Conservation (phyloP, 495 filamentous ascomycete genomes). For the Tirmania nivea region DNA sequence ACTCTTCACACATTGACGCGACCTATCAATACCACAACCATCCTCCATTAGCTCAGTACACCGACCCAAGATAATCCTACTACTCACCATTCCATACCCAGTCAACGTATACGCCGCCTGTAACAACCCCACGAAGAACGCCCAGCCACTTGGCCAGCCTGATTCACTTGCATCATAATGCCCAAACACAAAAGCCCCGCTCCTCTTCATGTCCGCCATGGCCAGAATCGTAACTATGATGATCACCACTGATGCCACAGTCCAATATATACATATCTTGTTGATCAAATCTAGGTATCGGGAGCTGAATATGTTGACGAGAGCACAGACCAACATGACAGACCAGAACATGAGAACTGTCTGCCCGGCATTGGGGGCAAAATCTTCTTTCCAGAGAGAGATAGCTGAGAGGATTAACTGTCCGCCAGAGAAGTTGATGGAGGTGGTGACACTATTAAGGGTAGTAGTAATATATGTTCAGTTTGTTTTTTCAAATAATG, state of each 20-base stretch:
- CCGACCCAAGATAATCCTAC: not conserved
- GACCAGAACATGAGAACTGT: slow-evolving; percentile 45
- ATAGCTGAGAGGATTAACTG: slow-evolving; percentile 42
- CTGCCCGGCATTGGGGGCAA: slow-evolving; percentile 39
- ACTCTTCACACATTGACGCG: slow-evolving; percentile 33
- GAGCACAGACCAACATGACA: slow-evolving; percentile 34
- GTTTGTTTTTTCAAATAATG: not conserved
- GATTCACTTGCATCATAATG: slow-evolving; percentile 36
- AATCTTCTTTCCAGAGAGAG: slow-evolving; percentile 37
- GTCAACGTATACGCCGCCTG: slow-evolving; percentile 37
- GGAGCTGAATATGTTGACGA: slow-evolving; percentile 35
- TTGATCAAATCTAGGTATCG: slow-evolving; percentile 41
- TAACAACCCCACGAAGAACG: slow-evolving; percentile 30
- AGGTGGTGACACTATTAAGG: slow-evolving; percentile 21
- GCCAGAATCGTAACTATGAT: slow-evolving; percentile 36
- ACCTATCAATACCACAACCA: slow-evolving; percentile 8
- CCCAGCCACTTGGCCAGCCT: slow-evolving; percentile 35
- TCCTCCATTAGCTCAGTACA: too few relatives aligned
- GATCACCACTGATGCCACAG: slow-evolving; percentile 35
- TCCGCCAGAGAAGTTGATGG: slow-evolving; percentile 31
- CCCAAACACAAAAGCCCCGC: slow-evolving; percentile 36
- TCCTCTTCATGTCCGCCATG: slow-evolving; percentile 33
- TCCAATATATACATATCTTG: slow-evolving; percentile 49
- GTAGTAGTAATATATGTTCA: not conserved
- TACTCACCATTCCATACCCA: slow-evolving; percentile 32